A percentile compares a stretch with the other conserved stretches of the same genome.
These are phyloP conservation scores for Pyrus betulifolia DNA, from an alignment of 306 rosid species.

Conservation along the genomic window DNA sequence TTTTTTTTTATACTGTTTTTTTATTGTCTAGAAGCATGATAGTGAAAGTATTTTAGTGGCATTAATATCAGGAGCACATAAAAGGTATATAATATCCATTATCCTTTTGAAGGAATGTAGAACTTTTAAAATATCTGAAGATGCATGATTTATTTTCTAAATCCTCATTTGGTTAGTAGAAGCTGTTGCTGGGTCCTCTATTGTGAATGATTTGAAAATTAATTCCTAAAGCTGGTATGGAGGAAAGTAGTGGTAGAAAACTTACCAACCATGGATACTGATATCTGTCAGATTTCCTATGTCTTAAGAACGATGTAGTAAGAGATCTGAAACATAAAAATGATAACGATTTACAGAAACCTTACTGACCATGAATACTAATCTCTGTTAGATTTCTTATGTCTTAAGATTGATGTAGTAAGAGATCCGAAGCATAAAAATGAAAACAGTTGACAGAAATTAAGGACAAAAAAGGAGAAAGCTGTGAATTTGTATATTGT, in stretches of 20 bases:
- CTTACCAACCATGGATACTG: background rate
- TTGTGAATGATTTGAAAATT: background rate
- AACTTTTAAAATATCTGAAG: background rate
- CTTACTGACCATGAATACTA: background rate
- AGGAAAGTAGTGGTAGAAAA: background rate
- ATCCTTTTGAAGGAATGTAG: background rate
- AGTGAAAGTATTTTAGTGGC: background rate
- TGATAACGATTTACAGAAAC: background rate
- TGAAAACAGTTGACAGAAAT: background rate
- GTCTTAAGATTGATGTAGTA: background rate
- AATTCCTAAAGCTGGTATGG: background rate
- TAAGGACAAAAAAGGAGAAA: background rate
- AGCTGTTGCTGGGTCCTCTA: background rate
- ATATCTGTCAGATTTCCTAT: background rate
- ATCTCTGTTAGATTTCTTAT: background rate
- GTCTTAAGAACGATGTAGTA: background rate
- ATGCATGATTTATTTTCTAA: background rate
- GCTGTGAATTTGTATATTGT: background rate
- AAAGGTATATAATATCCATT: too few species aligned
- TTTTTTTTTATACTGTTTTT: background rate
- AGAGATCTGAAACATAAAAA: background rate
- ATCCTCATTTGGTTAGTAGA: background rate
- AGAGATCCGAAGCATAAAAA: background rate
- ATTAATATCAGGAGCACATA: background rate
- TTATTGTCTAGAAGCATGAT: background rate